Percentiles rank a stretch among this genome's conserved stretches.
Evolutionary conservation across 2,329 filamentous ascomycete species (phyloP).

Genomic region (Alternaria gansuensis): DNA sequence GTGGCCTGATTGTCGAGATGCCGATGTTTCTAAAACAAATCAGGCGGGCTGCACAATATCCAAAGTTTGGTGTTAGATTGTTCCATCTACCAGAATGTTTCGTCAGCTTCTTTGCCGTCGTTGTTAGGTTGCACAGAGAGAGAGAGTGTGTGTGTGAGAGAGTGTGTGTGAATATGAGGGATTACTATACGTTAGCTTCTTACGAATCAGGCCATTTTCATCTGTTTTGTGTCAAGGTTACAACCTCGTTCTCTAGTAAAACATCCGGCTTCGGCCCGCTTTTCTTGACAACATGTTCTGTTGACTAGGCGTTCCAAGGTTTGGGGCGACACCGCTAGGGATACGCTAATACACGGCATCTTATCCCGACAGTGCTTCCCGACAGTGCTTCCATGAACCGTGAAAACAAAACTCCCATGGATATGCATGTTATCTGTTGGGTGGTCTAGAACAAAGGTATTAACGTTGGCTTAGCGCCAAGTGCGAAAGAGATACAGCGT

Average conservation of each 20-base stretch:
- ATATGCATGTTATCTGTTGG: not conserved
- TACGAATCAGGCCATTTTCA: not conserved
- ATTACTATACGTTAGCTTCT: slow-evolving; percentile 1
- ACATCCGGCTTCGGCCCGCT: slow-evolving; percentile 2
- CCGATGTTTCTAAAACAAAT: not conserved
- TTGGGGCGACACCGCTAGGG: not conserved
- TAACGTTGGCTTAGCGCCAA: not conserved
- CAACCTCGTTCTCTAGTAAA: not conserved
- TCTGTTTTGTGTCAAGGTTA: not conserved
- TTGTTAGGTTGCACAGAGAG: not conserved
- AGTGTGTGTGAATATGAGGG: too few species aligned
- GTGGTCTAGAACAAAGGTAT: not conserved
- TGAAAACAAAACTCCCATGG: not conserved
- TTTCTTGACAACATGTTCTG: not conserved
- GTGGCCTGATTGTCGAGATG: not conserved
- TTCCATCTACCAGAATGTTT: not conserved
- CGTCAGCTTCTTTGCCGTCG: not conserved
- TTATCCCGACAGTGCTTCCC: not conserved
- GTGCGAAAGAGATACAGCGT: too few species aligned
- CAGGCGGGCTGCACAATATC: not conserved
- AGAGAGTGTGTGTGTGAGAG: too few species aligned
- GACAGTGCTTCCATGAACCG: too few species aligned
- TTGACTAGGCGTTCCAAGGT: not conserved
- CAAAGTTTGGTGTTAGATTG: not conserved
- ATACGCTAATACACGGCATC: not conserved